Base-by-base conservation (phyloP, 2,329 filamentous ascomycete species). In the Plectosphaerella plurivora region DNA sequence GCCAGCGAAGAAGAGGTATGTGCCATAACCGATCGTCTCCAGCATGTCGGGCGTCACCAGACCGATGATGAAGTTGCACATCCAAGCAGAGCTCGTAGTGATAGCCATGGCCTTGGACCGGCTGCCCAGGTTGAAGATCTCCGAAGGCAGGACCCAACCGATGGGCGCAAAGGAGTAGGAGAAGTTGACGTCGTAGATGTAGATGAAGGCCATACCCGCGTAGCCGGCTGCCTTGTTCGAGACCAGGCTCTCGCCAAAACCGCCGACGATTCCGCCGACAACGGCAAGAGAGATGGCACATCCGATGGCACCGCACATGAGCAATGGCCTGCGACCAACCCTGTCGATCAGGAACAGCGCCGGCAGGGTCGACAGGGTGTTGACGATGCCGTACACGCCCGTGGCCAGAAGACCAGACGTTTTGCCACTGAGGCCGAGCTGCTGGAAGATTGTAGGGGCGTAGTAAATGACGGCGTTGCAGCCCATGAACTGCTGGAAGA, bases 21-120 rank as follows among this genome's bases (percentile, higher is more conserved):
- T 77, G 9, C 77, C 77, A 61, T 69, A 80, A 4, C 65, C 67
- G 7, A 73, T 78, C 14, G 75, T 73, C 45, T 78, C 68, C 5
- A 87, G 71, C 57, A 87, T 76, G 5, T 75, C 75, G 0, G 79
- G 81, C 0, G 78, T 82, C 22, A 80, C 77, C 60, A 55, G 41
- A 14, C 54, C 54, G 36, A 55, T 50, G 25, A 55, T 53, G 37
- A 55, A 55, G 37, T 85, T 84, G 62, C 76, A 81, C 22, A 82
- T 64, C 74, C 81, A 85, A 52, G 77, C 83, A 18, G 75, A 75
- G 55, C 74, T 79, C 0, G 78, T 81, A 3, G 79, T 79, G 7
- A 86, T 69, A 0, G 81, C 75, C 57, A 83, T 81, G 15, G 78
- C 83, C 59, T 84, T 82, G 12, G 82, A 76, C n/a, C 82, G 73